A percentile compares a stretch with the other conserved stretches of the same genome.
Conservation (phyloP, 2,329 filamentous ascomycete genomes). For the Epichloe gansuensis region DNA sequence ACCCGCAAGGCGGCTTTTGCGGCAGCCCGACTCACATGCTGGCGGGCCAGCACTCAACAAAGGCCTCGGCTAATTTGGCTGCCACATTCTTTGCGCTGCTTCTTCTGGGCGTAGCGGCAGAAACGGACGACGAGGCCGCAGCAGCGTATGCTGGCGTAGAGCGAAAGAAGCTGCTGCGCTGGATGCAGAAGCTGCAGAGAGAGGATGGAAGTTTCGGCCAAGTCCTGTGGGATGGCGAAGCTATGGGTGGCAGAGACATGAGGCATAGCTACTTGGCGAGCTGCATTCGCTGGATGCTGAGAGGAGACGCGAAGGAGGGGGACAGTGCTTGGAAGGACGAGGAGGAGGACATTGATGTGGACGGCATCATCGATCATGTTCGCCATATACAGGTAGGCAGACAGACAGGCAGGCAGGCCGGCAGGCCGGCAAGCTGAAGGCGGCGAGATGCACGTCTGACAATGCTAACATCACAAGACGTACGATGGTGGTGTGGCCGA, state of each 20-base stretch:
- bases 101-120: slow-evolving; percentile 44
- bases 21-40: slow-evolving; percentile 59
- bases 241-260: slow-evolving; percentile 75
- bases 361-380: slow-evolving; percentile 57
- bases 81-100: slow-evolving; percentile 83
- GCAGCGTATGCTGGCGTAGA: slow-evolving; percentile 50
- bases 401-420: slow-evolving; percentile 1
- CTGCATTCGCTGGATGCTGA: slow-evolving; percentile 68
- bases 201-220: slow-evolving; percentile 87
- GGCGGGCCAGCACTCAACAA: slow-evolving; percentile 29
- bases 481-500: slow-evolving; percentile 81
- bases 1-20: slow-evolving; percentile 76
- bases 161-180: slow-evolving; percentile 52
- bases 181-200: slow-evolving; percentile 67
- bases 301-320: slow-evolving; percentile 43
- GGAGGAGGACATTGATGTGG: slow-evolving; percentile 62
- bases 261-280: slow-evolving; percentile 79
- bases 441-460: background rate
- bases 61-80: slow-evolving; percentile 55
- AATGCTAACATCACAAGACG: slow-evolving; percentile 32
- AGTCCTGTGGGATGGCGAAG: slow-evolving; percentile 42
- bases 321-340: slow-evolving; percentile 44
- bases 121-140: slow-evolving; percentile 23
- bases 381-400: slow-evolving; percentile 40
- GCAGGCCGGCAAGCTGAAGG: slow-evolving; percentile 1